Percentiles rank a stretch among this genome's conserved stretches.
Conservation (phyloP, 2,329 filamentous ascomycete species). For the Rhinocladiella similis region DNA sequence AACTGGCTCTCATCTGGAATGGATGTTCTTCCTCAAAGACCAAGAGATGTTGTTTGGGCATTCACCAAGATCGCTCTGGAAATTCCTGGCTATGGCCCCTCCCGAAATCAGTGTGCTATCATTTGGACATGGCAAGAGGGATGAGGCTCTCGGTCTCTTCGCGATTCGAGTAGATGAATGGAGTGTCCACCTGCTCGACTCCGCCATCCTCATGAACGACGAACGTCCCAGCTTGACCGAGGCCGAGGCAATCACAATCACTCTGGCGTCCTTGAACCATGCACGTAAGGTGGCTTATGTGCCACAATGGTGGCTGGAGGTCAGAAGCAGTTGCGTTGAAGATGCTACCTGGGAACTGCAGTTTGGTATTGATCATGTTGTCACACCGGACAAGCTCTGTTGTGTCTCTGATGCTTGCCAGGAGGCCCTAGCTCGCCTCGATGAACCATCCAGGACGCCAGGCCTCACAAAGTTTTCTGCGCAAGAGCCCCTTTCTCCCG, state of each 20-base stretch:
- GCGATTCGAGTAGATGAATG: neutral
- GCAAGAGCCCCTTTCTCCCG: neutral
- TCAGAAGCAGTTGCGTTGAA: constrained; percentile 2
- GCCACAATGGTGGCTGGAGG: constrained; percentile 1
- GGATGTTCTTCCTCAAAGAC: constrained; percentile 7
- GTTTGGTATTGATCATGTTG: neutral
- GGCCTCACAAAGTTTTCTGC: neutral
- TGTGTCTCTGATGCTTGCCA: neutral
- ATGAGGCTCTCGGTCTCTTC: neutral
- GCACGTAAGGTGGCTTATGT: neutral
- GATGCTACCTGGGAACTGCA: neutral
- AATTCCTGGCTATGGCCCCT: neutral
- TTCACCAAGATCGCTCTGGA: neutral
- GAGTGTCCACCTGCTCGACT: neutral
- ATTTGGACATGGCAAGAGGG: neutral
- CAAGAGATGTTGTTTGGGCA: neutral
- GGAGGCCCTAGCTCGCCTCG: neutral
- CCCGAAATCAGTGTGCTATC: neutral
- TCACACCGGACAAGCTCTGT: neutral
- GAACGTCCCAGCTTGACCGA: neutral
- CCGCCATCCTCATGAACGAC: neutral
- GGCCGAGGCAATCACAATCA: neutral
- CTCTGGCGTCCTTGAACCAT: neutral
- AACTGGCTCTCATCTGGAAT: neutral
- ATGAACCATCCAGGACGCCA: neutral